phyloP scores from a whole-genome alignment of 2,329 filamentous ascomycete species.

The Elsinoe necatrix region DNA sequence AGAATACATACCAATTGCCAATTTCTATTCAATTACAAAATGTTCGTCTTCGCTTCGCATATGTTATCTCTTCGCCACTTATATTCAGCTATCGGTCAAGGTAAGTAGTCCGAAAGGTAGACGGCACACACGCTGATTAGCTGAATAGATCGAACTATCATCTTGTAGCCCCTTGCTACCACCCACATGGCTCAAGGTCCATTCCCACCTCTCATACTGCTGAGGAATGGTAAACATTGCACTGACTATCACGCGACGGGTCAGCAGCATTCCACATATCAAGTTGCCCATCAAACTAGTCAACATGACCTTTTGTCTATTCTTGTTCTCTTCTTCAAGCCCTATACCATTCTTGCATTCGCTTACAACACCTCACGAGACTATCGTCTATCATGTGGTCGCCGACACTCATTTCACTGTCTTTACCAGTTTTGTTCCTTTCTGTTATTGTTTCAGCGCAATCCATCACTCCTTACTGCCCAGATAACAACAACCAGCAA shows the following conservation, averaged over 20 bases:
- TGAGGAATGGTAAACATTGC: conserved; percentile 14
- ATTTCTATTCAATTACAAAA: background rate
- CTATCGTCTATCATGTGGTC: conserved; percentile 13
- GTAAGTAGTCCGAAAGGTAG: background rate
- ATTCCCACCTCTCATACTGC: background rate
- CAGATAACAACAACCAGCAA: conserved; percentile 1
- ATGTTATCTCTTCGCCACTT: background rate
- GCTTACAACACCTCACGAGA: background rate
- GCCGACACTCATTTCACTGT: conserved; percentile 13
- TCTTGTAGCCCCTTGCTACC: background rate
- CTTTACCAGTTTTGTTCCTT: background rate
- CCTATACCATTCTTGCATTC: background rate
- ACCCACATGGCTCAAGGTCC: background rate
- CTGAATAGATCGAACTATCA: background rate
- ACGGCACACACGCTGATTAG: background rate
- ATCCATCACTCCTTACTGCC: conserved; percentile 7
- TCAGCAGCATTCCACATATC: conserved; percentile 5
- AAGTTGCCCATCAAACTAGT: background rate
- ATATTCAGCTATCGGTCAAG: background rate
- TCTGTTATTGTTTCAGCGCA: conserved; percentile 14
- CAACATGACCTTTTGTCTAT: conserved; percentile 13
- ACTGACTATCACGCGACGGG: background rate
- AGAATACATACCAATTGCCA: background rate
- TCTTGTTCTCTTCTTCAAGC: conserved; percentile 7
- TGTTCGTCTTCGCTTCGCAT: background rate